A percentile compares a stretch with the other conserved stretches of the same genome.
Conservation (phyloP, 2,329 filamentous ascomycete species). For the Colletotrichum sp. region DNA sequence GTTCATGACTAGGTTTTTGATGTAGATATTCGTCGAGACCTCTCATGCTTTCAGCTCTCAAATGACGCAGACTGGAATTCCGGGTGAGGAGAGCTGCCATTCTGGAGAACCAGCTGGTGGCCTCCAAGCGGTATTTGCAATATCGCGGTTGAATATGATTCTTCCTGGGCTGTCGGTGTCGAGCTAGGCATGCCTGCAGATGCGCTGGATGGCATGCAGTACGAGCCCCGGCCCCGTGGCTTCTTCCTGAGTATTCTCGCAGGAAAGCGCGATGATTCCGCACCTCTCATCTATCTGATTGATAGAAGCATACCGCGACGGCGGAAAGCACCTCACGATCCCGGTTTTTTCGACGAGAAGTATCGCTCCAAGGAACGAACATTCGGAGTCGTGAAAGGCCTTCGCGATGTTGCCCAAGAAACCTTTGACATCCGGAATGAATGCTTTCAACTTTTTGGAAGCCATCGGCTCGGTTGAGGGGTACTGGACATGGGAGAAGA, state of each 20-base stretch:
- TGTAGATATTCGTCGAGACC: neutral
- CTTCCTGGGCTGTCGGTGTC: neutral
- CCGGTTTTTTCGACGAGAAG: too few species aligned
- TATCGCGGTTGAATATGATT: neutral
- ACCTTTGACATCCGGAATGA: too few species aligned
- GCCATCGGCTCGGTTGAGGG: too few species aligned
- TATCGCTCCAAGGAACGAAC: too few species aligned
- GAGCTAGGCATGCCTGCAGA: neutral
- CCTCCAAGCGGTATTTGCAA: neutral
- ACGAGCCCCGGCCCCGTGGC: too few species aligned
- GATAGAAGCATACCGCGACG: neutral
- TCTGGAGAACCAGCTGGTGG: neutral
- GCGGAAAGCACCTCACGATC: too few species aligned
- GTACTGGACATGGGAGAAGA: too few species aligned
- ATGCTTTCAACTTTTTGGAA: too few species aligned
- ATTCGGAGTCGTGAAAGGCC: too few species aligned
- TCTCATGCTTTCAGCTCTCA: neutral
- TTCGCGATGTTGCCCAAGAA: too few species aligned
- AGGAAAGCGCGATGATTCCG: too few species aligned
- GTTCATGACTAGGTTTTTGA: neutral
- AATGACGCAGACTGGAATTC: neutral
- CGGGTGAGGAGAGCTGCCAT: neutral
- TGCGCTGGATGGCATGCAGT: neutral
- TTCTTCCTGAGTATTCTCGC: neutral
- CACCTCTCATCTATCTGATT: fast-evolving